Percentiles rank a stretch among this genome's conserved stretches.
Evolutionary conservation across 371 early-diverging fungal genomes (phyloP).

Genomic region (Mortierella sp.): DNA sequence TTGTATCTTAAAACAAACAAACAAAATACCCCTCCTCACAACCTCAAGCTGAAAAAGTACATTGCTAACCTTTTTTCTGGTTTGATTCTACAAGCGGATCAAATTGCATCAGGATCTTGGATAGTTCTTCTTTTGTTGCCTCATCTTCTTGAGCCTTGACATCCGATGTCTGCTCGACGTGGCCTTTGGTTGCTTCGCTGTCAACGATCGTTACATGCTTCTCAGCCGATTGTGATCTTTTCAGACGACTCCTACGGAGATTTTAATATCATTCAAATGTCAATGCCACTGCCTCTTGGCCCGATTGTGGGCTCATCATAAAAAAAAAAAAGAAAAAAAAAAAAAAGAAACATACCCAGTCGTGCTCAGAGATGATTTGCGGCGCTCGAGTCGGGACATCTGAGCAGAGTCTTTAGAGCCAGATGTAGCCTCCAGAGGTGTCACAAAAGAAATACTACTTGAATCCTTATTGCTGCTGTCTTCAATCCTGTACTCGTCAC

Average conservation of each 20-base stretch:
- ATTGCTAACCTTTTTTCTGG: neutral
- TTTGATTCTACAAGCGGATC: constrained; percentile 43
- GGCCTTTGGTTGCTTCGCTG: neutral
- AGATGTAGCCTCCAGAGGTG: constrained; percentile 1
- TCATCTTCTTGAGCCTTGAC: constrained; percentile 22
- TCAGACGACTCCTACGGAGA: constrained; percentile 22
- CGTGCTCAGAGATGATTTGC: constrained; percentile 42
- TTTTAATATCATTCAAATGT: neutral
- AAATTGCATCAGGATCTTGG: constrained; percentile 52
- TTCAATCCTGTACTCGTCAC: neutral
- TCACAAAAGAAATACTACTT: neutral
- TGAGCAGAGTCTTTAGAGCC: neutral
- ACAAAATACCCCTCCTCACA: neutral
- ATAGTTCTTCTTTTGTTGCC: constrained; percentile 34
- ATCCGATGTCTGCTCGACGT: neutral
- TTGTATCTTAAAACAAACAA: neutral
- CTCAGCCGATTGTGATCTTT: constrained; percentile 27
- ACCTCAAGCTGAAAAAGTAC: neutral
- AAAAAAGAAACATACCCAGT: constrained; percentile 12
- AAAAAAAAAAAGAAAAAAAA: constrained; percentile 6
- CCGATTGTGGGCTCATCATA: neutral
- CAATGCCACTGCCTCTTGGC: neutral
- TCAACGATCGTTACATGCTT: constrained; percentile 53
- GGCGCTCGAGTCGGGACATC: constrained; percentile 19
- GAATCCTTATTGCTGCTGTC: neutral